These are phyloP conservation scores for Suillus occidentalis DNA, from an alignment of 768 basidiomycete genomes.

Conservation along the genomic window DNA sequence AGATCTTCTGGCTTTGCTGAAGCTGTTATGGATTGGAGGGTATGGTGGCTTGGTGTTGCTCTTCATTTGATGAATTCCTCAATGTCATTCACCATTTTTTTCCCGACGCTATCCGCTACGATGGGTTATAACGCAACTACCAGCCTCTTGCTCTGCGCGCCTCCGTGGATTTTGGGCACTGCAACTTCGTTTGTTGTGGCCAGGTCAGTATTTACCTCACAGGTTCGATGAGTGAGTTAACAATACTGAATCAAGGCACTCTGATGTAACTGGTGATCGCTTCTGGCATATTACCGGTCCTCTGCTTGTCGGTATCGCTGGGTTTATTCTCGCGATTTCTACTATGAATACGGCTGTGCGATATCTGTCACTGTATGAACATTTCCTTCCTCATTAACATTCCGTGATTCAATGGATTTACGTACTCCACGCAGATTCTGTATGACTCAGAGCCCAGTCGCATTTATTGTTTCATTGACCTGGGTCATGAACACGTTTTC, in stretches of 20 bases:
- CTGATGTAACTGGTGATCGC: conserved; percentile 68
- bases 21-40: conserved; percentile 71
- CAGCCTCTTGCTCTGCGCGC: conserved; percentile 72
- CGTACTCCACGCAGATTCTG: conserved; percentile 50
- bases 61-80: conserved; percentile 54
- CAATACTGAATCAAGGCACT: conserved; percentile 51
- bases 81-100: conserved; percentile 74
- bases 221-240: conserved; percentile 1
- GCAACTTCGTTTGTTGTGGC: conserved; percentile 53
- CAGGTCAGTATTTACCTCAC: conserved; percentile 32
- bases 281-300: conserved; percentile 66
- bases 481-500: conserved; percentile 62
- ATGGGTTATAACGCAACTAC: conserved; percentile 62
- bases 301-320: conserved; percentile 56
- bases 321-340: conserved; percentile 61
- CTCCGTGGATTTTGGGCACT: conserved; percentile 67
- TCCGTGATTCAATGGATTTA: neutral
- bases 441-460: conserved; percentile 70
- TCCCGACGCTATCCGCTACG: conserved; percentile 73
- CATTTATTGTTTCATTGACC: conserved; percentile 59
- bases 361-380: conserved; percentile 59
- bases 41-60: conserved; percentile 75
- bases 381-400: neutral
- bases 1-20: conserved; percentile 47
- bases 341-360: conserved; percentile 63